These are phyloP conservation scores for Durotheca rogersii DNA, from an alignment of 495 filamentous ascomycete species.

Conservation along the genomic window DNA sequence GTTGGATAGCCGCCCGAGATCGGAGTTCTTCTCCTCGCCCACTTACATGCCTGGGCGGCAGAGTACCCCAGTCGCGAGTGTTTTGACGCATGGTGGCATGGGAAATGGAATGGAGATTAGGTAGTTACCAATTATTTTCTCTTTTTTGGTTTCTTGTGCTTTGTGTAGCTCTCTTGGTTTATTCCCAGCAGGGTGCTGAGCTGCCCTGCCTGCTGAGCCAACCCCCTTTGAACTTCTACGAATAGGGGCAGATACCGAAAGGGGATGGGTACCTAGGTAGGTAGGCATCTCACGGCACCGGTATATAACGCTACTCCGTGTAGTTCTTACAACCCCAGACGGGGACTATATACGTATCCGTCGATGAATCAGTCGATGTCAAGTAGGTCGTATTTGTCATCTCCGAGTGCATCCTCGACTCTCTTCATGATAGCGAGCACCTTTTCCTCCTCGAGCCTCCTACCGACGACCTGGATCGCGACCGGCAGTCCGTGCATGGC, in stretches of 20 bases:
- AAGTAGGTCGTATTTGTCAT: slow-evolving; percentile 64
- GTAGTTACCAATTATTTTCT: background rate
- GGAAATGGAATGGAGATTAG: no score
- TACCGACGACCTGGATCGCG: slow-evolving; percentile 81
- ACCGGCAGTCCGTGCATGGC: slow-evolving; percentile 88
- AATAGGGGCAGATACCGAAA: no score
- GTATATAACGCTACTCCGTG: background rate
- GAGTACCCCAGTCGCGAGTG: no score
- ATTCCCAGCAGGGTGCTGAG: no score
- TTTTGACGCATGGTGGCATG: no score
- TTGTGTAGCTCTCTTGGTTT: no score
- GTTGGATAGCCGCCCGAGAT: slow-evolving; percentile 22
- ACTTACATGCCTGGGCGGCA: no score
- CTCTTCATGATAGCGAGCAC: slow-evolving; percentile 81
- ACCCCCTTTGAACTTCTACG: no score
- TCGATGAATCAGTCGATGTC: slow-evolving; percentile 43
- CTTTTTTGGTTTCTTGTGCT: slow-evolving; percentile 1
- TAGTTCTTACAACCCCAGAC: no score
- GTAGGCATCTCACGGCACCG: background rate
- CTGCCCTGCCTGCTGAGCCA: no score
- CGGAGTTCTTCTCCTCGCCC: slow-evolving; percentile 12
- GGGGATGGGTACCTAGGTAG: background rate
- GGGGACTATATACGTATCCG: background rate
- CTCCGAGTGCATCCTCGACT: slow-evolving; percentile 71
- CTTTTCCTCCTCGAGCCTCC: slow-evolving; percentile 88